Percentiles rank a stretch among this genome's conserved stretches.
phyloP scores from a whole-genome alignment of 768 basidiomycete species.

The Crepidotus variabilis region DNA sequence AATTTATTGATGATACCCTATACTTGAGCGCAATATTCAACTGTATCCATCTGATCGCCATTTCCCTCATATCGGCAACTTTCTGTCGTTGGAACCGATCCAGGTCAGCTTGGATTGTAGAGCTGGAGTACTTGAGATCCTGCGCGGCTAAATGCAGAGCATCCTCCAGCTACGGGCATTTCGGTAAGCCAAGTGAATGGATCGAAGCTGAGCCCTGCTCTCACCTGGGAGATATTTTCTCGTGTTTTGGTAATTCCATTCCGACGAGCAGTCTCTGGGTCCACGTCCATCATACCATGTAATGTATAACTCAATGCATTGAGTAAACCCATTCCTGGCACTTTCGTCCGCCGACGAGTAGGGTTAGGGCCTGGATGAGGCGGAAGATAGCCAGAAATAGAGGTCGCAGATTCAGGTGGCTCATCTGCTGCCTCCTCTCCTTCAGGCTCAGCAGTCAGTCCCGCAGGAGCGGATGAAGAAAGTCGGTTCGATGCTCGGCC shows the following conservation, averaged over 20 bases:
- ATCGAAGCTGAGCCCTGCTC: neutral
- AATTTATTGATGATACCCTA: too few species aligned
- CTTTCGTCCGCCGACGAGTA: conserved; percentile 46
- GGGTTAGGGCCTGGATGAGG: conserved; percentile 81
- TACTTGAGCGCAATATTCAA: too few species aligned
- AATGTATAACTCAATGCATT: conserved; percentile 92
- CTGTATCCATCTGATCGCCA: conserved; percentile 91
- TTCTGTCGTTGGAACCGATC: conserved; percentile 99
- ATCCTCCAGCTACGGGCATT: conserved; percentile 74
- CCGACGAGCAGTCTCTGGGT: conserved; percentile 92
- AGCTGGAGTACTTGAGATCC: conserved; percentile 94
- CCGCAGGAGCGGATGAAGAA: conserved; percentile 18
- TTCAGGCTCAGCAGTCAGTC: conserved; percentile 18
- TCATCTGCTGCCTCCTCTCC: conserved; percentile 28
- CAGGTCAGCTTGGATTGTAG: conserved; percentile 94
- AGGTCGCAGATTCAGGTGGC: conserved; percentile 34
- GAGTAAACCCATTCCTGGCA: conserved; percentile 82
- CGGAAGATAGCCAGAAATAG: conserved; percentile 51
- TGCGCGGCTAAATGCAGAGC: conserved; percentile 89
- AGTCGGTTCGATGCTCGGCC: conserved; percentile 32
- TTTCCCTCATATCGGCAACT: conserved; percentile 91
- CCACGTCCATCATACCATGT: conserved; percentile 98
- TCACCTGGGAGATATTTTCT: conserved; percentile 9
- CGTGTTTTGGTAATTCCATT: conserved; percentile 73
- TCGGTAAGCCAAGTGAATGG: conserved; percentile 2